Percentiles rank a stretch among this genome's conserved stretches.
These are phyloP conservation scores for Oryza glumipatula DNA, from an alignment of 176 grass and related monocot species.

Conservation along the genomic window DNA sequence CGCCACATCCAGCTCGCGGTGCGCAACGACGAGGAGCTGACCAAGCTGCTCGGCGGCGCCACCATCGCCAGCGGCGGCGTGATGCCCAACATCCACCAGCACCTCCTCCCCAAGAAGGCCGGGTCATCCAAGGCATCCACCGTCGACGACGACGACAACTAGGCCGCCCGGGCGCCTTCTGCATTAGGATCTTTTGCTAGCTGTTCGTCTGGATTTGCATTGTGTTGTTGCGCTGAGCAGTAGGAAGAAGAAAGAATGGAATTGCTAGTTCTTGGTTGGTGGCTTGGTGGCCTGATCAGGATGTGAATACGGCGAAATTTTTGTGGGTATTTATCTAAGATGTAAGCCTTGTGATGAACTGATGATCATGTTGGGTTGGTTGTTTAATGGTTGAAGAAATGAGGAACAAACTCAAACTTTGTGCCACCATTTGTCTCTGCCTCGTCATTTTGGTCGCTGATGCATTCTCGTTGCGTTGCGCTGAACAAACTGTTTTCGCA, in stretches of 20 bases:
- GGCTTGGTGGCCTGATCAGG: background rate
- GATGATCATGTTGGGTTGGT: background rate
- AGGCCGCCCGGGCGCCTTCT: background rate
- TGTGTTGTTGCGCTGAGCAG: background rate
- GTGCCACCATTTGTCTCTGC: background rate
- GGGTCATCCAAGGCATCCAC: conserved; percentile 51
- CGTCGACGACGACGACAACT: conserved; percentile 59
- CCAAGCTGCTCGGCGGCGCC: conserved; percentile 66
- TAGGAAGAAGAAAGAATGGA: background rate
- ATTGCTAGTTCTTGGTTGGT: background rate
- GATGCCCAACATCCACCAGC: conserved; percentile 97
- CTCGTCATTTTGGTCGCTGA: background rate
- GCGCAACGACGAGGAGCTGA: conserved; percentile 83
- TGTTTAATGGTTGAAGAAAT: conserved; percentile 2
- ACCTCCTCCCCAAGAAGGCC: conserved; percentile 86
- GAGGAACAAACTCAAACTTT: background rate
- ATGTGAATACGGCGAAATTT: conserved; percentile 46
- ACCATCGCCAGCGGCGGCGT: conserved; percentile 88
- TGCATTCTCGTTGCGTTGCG: background rate
- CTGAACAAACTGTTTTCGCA: no score
- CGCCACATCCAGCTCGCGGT: conserved; percentile 90
- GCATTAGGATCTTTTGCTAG: conserved; percentile 15
- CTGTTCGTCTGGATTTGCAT: background rate
- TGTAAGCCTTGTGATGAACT: conserved; percentile 6
- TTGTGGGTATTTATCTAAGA: conserved; percentile 6